Conservation (phyloP, 345 rosid species). For the Gossypium australe region DNA sequence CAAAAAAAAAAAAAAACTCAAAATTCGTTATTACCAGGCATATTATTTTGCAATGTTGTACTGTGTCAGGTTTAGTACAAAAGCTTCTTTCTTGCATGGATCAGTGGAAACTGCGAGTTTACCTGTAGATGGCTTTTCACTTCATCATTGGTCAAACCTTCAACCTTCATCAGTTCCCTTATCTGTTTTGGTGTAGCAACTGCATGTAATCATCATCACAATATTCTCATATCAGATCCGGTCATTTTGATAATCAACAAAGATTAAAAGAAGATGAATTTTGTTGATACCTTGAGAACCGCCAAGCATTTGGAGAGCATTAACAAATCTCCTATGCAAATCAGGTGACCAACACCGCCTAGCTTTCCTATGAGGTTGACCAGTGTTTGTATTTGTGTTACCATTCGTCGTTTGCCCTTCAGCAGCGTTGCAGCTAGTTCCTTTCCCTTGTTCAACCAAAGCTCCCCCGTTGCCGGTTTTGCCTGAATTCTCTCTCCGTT, state of each 20-base stretch:
- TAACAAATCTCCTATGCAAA: conserved; percentile 89
- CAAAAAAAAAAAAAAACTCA: background rate
- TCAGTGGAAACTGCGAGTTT: conserved; percentile 9
- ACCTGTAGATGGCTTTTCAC: conserved; percentile 99
- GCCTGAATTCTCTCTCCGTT: conserved; percentile 30
- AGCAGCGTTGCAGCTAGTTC: conserved; percentile 14
- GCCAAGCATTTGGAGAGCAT: conserved; percentile 97
- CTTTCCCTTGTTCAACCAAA: conserved; percentile 34
- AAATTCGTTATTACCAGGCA: background rate
- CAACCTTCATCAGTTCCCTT: conserved; percentile 98
- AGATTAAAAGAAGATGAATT: background rate
- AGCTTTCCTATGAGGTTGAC: conserved; percentile 78
- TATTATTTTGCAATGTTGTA: background rate
- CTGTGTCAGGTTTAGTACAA: conserved; percentile 19
- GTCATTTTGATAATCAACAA: conserved; percentile 13
- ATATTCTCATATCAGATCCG: background rate
- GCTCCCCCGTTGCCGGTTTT: conserved; percentile 20
- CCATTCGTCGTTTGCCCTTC: conserved; percentile 34
- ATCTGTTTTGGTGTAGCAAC: conserved; percentile 99
- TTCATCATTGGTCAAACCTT: conserved; percentile 99
- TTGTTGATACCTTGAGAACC: conserved; percentile 85
- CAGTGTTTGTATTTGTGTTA: conserved; percentile 17
- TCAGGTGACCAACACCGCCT: conserved; percentile 99
- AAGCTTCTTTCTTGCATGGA: conserved; percentile 20
- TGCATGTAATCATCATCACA: conserved; percentile 22